Conservation (phyloP, 306 rosid species). For the Rosa chinensis region DNA sequence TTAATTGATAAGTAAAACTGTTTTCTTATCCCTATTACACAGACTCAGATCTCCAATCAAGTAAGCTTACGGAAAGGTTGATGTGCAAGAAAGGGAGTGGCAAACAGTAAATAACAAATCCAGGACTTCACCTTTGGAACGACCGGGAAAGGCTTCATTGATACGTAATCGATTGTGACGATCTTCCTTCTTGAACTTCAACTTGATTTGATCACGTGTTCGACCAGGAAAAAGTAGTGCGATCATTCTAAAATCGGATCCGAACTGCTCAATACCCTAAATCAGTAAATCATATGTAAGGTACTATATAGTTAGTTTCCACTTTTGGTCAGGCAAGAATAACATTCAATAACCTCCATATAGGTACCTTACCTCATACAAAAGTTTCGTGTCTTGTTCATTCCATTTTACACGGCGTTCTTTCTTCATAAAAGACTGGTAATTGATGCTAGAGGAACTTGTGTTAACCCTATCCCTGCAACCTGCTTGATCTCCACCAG, state of each 20-base stretch:
- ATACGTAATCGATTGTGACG: constrained; percentile 55
- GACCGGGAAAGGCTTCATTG: constrained; percentile 54
- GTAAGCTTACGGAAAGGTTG: too few species aligned
- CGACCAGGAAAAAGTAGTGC: constrained; percentile 67
- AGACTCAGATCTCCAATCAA: too few species aligned
- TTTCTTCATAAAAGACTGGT: constrained; percentile 76
- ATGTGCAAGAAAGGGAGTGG: constrained; percentile 5
- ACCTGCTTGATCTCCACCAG: constrained; percentile 47
- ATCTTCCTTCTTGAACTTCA: constrained; percentile 80
- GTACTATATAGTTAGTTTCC: not conserved
- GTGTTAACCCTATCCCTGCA: constrained; percentile 28
- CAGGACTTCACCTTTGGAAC: constrained; percentile 47
- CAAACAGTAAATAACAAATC: constrained; percentile 10
- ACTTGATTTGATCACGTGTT: constrained; percentile 67
- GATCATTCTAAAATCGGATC: constrained; percentile 74
- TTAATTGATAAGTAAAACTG: too few species aligned
- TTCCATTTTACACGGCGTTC: constrained; percentile 74
- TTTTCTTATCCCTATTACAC: too few species aligned
- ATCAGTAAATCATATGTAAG: constrained; percentile 23
- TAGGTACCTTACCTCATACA: constrained; percentile 59
- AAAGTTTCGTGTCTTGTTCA: constrained; percentile 71
- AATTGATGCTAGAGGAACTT: constrained; percentile 46
- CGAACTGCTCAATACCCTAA: constrained; percentile 65
- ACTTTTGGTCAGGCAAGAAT: not conserved
- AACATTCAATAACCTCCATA: not conserved